These are phyloP conservation scores for Talaromyces amestolkiae DNA, from an alignment of 2,329 filamentous ascomycete species.

Conservation along the genomic window DNA sequence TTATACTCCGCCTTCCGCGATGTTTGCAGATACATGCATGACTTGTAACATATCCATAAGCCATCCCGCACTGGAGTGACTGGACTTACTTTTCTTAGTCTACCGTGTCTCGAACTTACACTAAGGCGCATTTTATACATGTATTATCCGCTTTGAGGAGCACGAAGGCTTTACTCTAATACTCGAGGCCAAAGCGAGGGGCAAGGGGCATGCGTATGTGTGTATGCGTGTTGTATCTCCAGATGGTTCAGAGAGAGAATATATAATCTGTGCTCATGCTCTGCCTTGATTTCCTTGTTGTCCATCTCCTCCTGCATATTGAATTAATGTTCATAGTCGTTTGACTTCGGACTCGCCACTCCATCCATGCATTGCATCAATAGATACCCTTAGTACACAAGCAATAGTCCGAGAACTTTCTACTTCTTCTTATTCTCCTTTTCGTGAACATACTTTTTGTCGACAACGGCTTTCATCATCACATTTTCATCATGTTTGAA, in stretches of 20 bases:
- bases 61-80: not conserved
- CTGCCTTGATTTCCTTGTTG: slow-evolving; percentile 7
- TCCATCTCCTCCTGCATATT: not conserved
- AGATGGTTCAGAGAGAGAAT: not conserved
- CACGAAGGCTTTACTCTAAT: slow-evolving; percentile 20
- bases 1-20: slow-evolving; percentile 12
- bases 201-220: slow-evolving; percentile 21
- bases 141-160: slow-evolving; percentile 18
- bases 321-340: not conserved
- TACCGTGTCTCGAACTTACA: not conserved
- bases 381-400: slow-evolving; percentile 1
- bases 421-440: slow-evolving; percentile 10
- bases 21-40: slow-evolving; percentile 6
- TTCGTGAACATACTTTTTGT: slow-evolving; percentile 10
- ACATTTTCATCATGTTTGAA: slow-evolving; percentile 28
- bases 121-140: not conserved
- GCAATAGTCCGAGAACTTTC: slow-evolving; percentile 13
- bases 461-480: not conserved
- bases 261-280: slow-evolving; percentile 20
- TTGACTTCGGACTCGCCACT: not conserved
- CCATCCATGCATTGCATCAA: slow-evolving; percentile 16
- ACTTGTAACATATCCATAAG: slow-evolving; percentile 11
- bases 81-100: not conserved
- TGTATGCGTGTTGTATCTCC: slow-evolving; percentile 16
- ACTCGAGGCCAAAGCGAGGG: slow-evolving; percentile 22